Evolutionary conservation across 179 eudicot species (phyloP).

Genomic region (Silene noctiflora): DNA sequence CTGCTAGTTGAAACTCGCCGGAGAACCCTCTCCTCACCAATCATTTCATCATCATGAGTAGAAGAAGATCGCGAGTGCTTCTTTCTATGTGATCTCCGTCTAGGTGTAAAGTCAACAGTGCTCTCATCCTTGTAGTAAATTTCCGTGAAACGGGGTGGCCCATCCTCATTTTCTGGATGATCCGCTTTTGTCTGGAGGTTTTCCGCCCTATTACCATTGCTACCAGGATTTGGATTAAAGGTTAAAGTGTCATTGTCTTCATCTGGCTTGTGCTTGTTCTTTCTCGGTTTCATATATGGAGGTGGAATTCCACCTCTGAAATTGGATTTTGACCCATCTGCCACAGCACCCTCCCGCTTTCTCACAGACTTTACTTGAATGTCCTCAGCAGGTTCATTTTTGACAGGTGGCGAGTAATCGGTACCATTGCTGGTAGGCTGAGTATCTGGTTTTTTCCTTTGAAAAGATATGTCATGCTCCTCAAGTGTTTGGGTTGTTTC

Average conservation of each 20-base stretch:
- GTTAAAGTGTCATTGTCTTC: slow-evolving; percentile 35
- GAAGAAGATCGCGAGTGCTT: slow-evolving; percentile 53
- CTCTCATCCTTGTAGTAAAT: slow-evolving; percentile 40
- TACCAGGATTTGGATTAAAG: slow-evolving; percentile 16
- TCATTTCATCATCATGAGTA: slow-evolving; percentile 27
- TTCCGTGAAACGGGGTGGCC: slow-evolving; percentile 37
- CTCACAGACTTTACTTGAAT: slow-evolving; percentile 21
- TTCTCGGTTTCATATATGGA: slow-evolving; percentile 60
- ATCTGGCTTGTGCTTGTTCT: slow-evolving; percentile 29
- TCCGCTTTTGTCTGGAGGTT: slow-evolving; percentile 28
- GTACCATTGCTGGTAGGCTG: slow-evolving; percentile 29
- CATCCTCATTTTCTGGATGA: slow-evolving; percentile 24
- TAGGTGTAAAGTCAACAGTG: slow-evolving; percentile 40
- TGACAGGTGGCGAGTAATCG: slow-evolving; percentile 26
- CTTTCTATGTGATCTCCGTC: slow-evolving; percentile 61
- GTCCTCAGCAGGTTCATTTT: slow-evolving; percentile 16
- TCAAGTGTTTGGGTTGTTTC: not conserved
- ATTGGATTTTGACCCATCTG: slow-evolving; percentile 39
- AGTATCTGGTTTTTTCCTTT: slow-evolving; percentile 33
- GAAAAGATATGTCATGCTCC: not conserved
- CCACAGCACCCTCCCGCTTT: slow-evolving; percentile 36
- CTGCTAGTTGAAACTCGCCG: slow-evolving; percentile 63
- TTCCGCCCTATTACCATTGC: slow-evolving; percentile 28
- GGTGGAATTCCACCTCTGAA: slow-evolving; percentile 54
- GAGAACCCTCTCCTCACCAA: slow-evolving; percentile 41